These are phyloP conservation scores for Fraxinus xanthoxyloides DNA, from an alignment of 305 asterid species.

Conservation along the genomic window DNA sequence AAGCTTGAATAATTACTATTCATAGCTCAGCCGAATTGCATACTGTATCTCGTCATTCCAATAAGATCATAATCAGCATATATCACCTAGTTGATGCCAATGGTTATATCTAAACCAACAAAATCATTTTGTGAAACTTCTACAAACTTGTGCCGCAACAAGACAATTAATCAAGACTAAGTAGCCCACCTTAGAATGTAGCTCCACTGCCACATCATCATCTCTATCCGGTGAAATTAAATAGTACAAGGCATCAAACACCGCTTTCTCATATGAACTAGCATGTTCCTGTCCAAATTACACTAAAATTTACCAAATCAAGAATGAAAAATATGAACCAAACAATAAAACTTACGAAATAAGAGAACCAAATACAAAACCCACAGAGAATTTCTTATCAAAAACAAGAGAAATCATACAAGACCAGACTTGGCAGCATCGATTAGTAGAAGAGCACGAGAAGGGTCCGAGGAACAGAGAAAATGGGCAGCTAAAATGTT, in stretches of 20 bases:
- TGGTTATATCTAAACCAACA: background rate
- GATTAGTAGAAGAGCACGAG: constrained; percentile 46
- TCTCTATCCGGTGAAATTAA: constrained; percentile 69
- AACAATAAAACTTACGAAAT: background rate
- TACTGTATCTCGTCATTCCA: background rate
- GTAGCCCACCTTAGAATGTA: constrained; percentile 59
- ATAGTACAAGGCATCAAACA: constrained; percentile 51
- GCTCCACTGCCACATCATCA: constrained; percentile 73
- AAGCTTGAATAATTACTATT: background rate
- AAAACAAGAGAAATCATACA: constrained; percentile 35
- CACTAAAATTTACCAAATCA: background rate
- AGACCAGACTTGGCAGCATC: constrained; percentile 71
- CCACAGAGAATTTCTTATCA: background rate
- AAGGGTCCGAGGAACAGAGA: constrained; percentile 49
- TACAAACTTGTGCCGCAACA: background rate
- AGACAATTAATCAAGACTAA: constrained; percentile 8
- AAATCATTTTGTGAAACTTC: background rate
- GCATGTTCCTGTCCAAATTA: constrained; percentile 57
- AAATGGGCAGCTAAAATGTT: constrained; percentile 85
- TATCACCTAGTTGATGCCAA: background rate
- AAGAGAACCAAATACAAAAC: constrained; percentile 1
- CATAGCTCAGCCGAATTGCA: background rate
- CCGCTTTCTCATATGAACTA: constrained; percentile 68
- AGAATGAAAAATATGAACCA: constrained; percentile 4
- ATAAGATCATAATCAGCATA: background rate